Conservation (phyloP, 208 protist genomes). For the Wallacemonas collosoma region DNA sequence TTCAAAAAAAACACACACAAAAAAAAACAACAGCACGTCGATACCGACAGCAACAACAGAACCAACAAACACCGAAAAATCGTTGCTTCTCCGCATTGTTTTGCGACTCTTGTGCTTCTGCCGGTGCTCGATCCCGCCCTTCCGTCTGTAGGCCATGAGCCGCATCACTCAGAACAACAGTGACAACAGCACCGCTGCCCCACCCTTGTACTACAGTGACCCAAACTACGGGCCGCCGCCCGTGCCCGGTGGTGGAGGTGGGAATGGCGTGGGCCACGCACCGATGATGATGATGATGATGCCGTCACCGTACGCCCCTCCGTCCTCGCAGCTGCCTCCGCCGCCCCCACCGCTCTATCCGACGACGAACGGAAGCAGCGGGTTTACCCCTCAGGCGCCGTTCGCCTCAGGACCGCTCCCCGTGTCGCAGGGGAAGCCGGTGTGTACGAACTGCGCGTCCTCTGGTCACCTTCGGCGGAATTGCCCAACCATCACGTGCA, state of each 20-base stretch:
- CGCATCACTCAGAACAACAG: no score
- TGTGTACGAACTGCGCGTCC: conserved; percentile 50
- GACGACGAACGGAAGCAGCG: not conserved
- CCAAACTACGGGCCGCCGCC: not conserved
- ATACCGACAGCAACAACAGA: no score
- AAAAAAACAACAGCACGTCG: no score
- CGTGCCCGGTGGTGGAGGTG: not conserved
- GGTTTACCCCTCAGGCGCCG: not conserved
- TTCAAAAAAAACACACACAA: no score
- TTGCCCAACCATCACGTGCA: conserved; percentile 58
- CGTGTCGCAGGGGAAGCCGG: not conserved
- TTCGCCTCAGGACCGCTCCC: not conserved
- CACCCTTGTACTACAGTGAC: not conserved
- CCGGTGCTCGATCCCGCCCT: not conserved
- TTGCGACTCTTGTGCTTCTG: no score
- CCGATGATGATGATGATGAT: not conserved
- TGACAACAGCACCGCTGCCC: no score
- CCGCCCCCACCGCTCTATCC: not conserved
- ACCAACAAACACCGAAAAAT: no score
- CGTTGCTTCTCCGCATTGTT: no score
- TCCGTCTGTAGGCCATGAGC: not conserved
- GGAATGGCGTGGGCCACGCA: no score
- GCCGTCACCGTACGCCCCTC: not conserved
- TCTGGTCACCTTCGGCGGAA: conserved; percentile 56
- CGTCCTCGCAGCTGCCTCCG: not conserved